Base-by-base conservation (phyloP, 371 early-diverging fungal species). In the Mucor velutinosus region DNA sequence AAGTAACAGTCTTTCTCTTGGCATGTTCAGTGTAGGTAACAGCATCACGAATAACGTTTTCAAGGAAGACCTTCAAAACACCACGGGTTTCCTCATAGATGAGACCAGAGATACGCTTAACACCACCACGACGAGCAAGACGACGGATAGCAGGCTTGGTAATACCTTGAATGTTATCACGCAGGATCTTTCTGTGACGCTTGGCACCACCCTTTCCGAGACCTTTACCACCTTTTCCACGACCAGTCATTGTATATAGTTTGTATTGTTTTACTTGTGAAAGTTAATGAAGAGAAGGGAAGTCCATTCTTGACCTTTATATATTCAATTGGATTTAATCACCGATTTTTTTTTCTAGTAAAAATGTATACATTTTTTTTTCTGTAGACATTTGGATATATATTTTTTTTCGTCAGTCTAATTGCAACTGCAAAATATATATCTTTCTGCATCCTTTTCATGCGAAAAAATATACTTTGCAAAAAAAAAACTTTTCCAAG, bases 111-210 rank as follows among this genome's bases (percentile, higher is more conserved):
- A 99, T 98, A 92, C 99, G 96, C 92, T 99, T 99, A 82, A 99
- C 99, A 92, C 99, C 99, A 80, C 99, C 99, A 94, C 99, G 97
- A 82, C 99, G 95, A 59, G 99, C 99, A 67, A 99, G 97, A 93
- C 99, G 97, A 86, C 99, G 98, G 78, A 99, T 99, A 77, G 99
- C 99, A 68, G 99, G 99, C 92, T 99, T 99, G 79, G 98, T 98
- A 79, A 99, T 99, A 78, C 98, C 98, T 88, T 94, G 92, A 82
- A 97, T 97, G 94, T 96, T 97, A 83, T 97, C 98, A 77, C 97
- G 94, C 73, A 98, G 91, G 87, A 98, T 96, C 93, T 98, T 98
- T 88, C 99, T 94, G 86, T 99, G 99, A 83, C 99, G 97, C 90
- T 98, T 98, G 79, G 97, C 97, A 69, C 95, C 94, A 74, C 96